phyloP scores from a whole-genome alignment of 2,329 filamentous ascomycete species.

The Trichoderma semiorbis region DNA sequence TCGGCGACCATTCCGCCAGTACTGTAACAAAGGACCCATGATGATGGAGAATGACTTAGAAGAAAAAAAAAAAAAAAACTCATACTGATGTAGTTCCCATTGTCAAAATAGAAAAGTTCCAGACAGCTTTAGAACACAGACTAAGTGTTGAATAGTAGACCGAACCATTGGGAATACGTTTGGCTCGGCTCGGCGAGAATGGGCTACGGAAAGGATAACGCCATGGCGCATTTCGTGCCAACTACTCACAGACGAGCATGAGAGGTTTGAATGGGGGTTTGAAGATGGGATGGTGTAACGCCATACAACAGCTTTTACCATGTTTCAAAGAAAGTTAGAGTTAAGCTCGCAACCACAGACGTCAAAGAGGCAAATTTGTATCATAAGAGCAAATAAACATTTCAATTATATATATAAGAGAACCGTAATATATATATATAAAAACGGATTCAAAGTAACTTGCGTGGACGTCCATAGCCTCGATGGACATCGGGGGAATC shows the following conservation, averaged over 20 bases:
- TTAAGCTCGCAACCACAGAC: constrained; percentile 6
- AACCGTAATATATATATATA: constrained; percentile 20
- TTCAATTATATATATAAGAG: constrained; percentile 16
- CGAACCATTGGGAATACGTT: neutral
- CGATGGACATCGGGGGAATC: constrained; percentile 12
- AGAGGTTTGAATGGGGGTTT: neutral
- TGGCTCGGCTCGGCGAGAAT: neutral
- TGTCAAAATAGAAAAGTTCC: neutral
- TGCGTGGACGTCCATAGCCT: constrained; percentile 6
- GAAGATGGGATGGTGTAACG: neutral
- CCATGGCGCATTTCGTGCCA: neutral
- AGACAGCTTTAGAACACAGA: neutral
- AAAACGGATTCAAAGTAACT: constrained; percentile 13
- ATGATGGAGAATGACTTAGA: neutral
- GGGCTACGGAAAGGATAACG: constrained; percentile 10
- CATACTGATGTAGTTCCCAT: neutral
- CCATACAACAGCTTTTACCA: neutral
- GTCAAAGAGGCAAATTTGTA: neutral
- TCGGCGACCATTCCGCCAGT: neutral
- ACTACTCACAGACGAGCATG: neutral
- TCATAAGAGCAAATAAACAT: constrained; percentile 14
- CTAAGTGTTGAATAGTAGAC: neutral
- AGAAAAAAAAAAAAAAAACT: neutral
- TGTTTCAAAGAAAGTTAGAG: constrained; percentile 6
- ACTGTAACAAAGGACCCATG: neutral